Evolutionary conservation across 371 early-diverging fungal genomes (phyloP), one percentile per base, ranked within the genome.

Genomic region (Umbelopsis sp.): DNA sequence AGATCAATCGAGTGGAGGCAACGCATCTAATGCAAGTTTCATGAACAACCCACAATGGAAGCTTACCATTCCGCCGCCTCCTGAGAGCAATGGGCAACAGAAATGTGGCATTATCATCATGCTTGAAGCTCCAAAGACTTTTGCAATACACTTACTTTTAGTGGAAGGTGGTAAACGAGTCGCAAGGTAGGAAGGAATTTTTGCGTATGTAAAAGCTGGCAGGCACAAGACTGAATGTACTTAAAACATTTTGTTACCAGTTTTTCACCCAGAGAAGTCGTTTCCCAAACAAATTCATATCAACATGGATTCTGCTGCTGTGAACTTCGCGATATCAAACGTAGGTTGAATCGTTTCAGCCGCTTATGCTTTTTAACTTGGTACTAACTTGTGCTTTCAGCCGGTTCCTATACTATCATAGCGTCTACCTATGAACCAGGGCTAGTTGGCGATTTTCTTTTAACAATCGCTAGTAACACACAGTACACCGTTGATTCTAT

Each of bases 21-120:
- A 91, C 69, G 81, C 90, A 32, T 84, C 83, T 25, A 83, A 89
- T 64, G 79, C 91, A 3, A 82, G 89, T 4, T 94, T 88, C 71
- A 69, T 90, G 44, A 87, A 89, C 73, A 94, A 94, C 69, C 95
- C 95, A 9, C 92, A 93, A 70, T 94, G 88, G 83, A 83, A 82
- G 32, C 70, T 94, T 37, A 81, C 83, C 0, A 80, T 93, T 11
- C 76, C 85, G 2, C 70, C 76, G 2, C 70, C 76, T 5, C 65
- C 70, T 18, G 24, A 57, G 5, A 50, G 35, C 20, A 67, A 67
- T 48, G 48, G 32, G 32, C 45, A 46, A 37, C 35, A 12, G 35
- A 51, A 22, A 63, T 52, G 41, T 63, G 79, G 73, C 63, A 73
- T 74, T 53, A 66, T 87, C 16, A 65, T 91, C 14, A 86, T 88